Evolutionary conservation across 2,329 filamentous ascomycete genomes (phyloP), one percentile per base, ranked within the genome.

Genomic region (Dothidotthia symphoricarpi): DNA sequence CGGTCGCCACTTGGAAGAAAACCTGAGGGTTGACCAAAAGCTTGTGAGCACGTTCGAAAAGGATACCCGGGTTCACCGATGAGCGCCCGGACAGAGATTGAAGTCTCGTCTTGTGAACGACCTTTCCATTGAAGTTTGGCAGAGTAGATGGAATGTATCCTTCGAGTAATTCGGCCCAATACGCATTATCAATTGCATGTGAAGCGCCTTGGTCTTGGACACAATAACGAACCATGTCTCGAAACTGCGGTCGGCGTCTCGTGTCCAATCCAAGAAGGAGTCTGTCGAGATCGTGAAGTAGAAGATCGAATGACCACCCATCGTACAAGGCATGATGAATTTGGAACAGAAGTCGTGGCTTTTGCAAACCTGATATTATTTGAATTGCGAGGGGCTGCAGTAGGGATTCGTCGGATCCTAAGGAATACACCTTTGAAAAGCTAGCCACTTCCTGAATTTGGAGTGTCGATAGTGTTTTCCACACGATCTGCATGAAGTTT

Each of bases 321-420:
- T 96, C 90, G 57, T 95, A 96, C 1, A 94, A 63, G 1, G 87
- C 82, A 65, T 96, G 90, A 59, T 95, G 89, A 0, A 94, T 71
- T 10, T 83, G 74, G 29, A 87, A 62, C 3, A 69, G 51, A 22
- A 31, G 47, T 39, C 4, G 57, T 33, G 13, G 49, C 13, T 6
- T 34, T 22, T 35, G 48, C 32, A 10, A 51, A 10, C 22, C 34
- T 12, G 43, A 33, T 16, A 43, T 51, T 2, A 89, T 66, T 42
- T 86, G 76, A n/a, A 88, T 66, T 12, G 63, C 67, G 11, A 90
- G 69, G 0, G 88, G 87, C 19, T 71, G 69, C 2, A 86, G 68
- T 11, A 78, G 51, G 24, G 68, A 67, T 6, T 67, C 49, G 3
- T 63, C 53, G 19, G 63, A 5, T 61, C 59, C 14, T 55, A 71